Evolutionary conservation across 768 basidiomycete species (phyloP).

Genomic region (Clitopilus passeckerianus): DNA sequence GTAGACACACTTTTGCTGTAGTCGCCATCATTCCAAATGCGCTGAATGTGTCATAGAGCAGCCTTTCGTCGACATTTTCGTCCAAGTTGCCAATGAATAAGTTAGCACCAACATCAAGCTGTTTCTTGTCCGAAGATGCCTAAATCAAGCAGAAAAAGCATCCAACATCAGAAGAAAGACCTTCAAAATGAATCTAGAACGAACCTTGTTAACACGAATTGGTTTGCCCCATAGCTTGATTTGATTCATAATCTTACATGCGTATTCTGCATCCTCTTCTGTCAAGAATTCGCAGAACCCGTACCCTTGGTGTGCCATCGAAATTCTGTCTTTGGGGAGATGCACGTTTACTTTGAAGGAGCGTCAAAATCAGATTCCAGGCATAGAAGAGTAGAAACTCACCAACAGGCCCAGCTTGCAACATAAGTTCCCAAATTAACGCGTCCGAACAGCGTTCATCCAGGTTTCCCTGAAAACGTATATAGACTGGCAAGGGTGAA

Average conservation of each 20-base stretch:
- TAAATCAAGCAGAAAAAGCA: constrained; percentile 20
- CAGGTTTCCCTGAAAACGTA: constrained; percentile 73
- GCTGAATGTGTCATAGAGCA: constrained; percentile 93
- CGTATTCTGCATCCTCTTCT: constrained; percentile 99
- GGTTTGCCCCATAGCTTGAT: constrained; percentile 99
- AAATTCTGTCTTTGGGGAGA: constrained; percentile 96
- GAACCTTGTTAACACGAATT: constrained; percentile 96
- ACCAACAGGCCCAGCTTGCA: constrained; percentile 99
- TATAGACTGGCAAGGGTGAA: constrained; percentile 4
- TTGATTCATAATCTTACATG: constrained; percentile 99
- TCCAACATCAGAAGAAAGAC: not conserved
- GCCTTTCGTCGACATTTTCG: constrained; percentile 89
- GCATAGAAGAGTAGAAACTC: constrained; percentile 24
- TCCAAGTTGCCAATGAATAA: constrained; percentile 95
- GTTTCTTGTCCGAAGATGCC: constrained; percentile 98
- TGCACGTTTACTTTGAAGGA: constrained; percentile 81
- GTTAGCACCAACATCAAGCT: constrained; percentile 96
- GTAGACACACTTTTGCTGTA: constrained; percentile 68
- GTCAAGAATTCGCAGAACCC: constrained; percentile 99
- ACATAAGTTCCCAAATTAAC: constrained; percentile 96
- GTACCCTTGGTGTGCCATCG: constrained; percentile 98
- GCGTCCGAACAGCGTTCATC: constrained; percentile 95
- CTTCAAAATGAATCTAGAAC: constrained; percentile 22
- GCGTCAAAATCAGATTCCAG: not conserved
- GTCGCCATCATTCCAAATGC: constrained; percentile 93